Evolutionary conservation across 352 stramenopile genomes (phyloP).

Genomic region (Globisporangium mamillatum): DNA sequence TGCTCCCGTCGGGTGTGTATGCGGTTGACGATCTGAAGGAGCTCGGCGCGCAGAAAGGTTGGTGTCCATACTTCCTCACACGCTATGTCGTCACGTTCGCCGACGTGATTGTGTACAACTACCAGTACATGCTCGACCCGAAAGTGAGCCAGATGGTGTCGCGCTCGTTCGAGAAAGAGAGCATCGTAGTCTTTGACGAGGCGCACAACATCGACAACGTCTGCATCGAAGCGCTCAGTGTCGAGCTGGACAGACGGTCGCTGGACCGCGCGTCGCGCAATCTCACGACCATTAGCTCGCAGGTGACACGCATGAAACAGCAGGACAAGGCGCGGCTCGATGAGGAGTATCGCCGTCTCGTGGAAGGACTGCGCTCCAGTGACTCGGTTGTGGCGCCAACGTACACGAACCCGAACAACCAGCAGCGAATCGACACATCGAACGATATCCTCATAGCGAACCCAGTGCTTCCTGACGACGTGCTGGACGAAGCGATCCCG

Average conservation of each 20-base stretch:
- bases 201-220: conserved; percentile 99
- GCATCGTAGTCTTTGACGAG: conserved; percentile 97
- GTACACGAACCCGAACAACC: conserved; percentile 42
- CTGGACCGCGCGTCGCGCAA: conserved; percentile 93
- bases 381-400: conserved; percentile 59
- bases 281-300: conserved; percentile 72
- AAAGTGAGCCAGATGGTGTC: conserved; percentile 93
- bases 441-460: conserved; percentile 75
- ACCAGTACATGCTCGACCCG: conserved; percentile 99
- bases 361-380: conserved; percentile 94
- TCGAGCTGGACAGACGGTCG: conserved; percentile 92
- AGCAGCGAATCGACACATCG: conserved; percentile 42
- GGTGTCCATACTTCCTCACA: conserved; percentile 99
- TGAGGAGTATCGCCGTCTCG: conserved; percentile 94
- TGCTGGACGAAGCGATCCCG: conserved; percentile 96
- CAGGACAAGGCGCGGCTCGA: conserved; percentile 90
- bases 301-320: conserved; percentile 88
- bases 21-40: conserved; percentile 96
- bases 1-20: conserved; percentile 94
- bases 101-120: conserved; percentile 99
- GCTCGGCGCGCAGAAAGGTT: conserved; percentile 88
- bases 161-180: conserved; percentile 93
- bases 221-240: conserved; percentile 98
- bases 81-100: conserved; percentile 96
- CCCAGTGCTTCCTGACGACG: conserved; percentile 87